Evolutionary conservation across 2,329 filamentous ascomycete genomes (phyloP).

Genomic region (Helotiales sp.): DNA sequence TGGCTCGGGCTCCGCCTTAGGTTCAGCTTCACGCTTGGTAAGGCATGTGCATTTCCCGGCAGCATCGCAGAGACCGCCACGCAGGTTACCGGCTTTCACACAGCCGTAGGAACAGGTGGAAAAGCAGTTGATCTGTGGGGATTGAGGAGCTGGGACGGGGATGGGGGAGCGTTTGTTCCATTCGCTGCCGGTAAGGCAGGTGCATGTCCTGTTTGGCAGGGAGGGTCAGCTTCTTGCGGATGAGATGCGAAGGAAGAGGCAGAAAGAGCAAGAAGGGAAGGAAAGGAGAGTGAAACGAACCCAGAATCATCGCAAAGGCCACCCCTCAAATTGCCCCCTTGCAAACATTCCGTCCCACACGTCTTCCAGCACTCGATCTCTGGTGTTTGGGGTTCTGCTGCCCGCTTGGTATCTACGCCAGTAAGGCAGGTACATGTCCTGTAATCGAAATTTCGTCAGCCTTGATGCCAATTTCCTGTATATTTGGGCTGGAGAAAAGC

Average conservation of each 20-base stretch:
- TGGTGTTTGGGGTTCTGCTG: background rate
- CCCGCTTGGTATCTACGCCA: background rate
- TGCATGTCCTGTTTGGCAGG: slow-evolving; percentile 4
- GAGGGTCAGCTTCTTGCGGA: too few species aligned
- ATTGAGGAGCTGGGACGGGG: slow-evolving; percentile 1
- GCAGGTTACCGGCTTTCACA: background rate
- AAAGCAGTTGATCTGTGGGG: background rate
- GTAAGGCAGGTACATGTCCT: slow-evolving; percentile 11
- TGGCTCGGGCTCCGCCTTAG: background rate
- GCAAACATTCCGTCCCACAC: background rate
- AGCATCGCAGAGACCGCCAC: slow-evolving; percentile 9
- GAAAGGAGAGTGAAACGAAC: background rate
- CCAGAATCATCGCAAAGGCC: background rate
- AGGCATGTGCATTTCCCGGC: slow-evolving; percentile 10
- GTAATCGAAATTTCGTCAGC: too few species aligned
- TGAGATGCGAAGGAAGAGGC: too few species aligned
- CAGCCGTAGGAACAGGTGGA: background rate
- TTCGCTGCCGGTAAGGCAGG: slow-evolving; percentile 1
- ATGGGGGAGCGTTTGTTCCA: background rate
- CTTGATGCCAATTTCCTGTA: too few species aligned
- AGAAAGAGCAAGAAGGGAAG: background rate
- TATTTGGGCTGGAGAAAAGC: too few species aligned
- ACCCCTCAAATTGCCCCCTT: background rate
- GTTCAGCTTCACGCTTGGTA: background rate
- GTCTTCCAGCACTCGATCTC: background rate